These are phyloP conservation scores for Chenopodium berlandieri DNA, from an alignment of 148 eudicot species.

Conservation along the genomic window DNA sequence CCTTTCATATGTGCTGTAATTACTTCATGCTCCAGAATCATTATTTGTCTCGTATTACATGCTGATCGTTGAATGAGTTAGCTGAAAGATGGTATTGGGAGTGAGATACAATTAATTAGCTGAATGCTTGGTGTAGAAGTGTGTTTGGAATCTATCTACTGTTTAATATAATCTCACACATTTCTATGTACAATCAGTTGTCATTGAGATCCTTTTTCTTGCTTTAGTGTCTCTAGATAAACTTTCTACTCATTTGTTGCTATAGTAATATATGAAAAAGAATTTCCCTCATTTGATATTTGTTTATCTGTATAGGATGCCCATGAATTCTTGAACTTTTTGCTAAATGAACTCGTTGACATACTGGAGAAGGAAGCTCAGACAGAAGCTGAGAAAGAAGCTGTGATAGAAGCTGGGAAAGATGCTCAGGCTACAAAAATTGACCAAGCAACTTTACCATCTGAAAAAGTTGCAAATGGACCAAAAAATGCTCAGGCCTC, in stretches of 20 bases:
- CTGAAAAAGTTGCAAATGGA: too few relatives aligned
- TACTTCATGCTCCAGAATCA: neutral
- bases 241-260: neutral
- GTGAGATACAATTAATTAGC: neutral
- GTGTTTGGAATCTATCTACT: neutral
- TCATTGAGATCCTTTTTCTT: neutral
- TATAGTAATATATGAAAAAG: neutral
- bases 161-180: neutral
- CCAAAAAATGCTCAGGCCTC: constrained; percentile 26
- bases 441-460: too few relatives aligned
- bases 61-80: neutral
- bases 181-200: neutral
- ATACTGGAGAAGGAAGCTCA: constrained; percentile 85
- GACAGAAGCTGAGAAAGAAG: constrained; percentile 42
- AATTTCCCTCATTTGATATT: constrained; percentile 1
- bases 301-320: constrained; percentile 58
- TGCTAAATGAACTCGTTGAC: constrained; percentile 85
- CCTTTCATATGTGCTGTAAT: constrained; percentile 3
- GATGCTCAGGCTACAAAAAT: constrained; percentile 13
- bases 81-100: neutral
- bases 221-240: neutral
- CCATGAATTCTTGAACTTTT: constrained; percentile 85
- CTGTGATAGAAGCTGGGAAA: constrained; percentile 44
- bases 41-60: neutral
- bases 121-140: neutral